Percentiles rank a stretch among this genome's conserved stretches.
These are phyloP conservation scores for Kodamaea kakaduensis DNA, from an alignment of 805 yeast species.

Conservation along the genomic window DNA sequence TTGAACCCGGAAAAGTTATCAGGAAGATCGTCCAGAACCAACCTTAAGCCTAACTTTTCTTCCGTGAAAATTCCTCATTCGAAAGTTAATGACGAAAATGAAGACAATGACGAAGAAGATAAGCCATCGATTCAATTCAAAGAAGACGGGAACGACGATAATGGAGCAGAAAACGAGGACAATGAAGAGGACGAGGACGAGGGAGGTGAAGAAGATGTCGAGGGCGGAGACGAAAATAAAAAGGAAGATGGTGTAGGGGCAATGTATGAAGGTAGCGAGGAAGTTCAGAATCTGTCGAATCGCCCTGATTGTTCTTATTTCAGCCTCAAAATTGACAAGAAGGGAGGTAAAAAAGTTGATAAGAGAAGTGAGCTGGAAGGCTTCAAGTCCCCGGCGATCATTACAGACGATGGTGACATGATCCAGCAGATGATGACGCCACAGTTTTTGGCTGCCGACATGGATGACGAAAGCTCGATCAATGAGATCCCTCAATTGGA, in stretches of 20 bases:
- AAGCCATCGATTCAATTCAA: constrained; percentile 58
- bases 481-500: constrained; percentile 5
- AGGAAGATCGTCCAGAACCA: constrained; percentile 30
- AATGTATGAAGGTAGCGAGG: neutral
- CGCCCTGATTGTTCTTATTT: too few relatives aligned
- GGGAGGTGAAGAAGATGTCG: constrained; percentile 29
- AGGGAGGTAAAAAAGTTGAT: constrained; percentile 1
- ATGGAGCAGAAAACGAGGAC: constrained; percentile 18
- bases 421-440: constrained; percentile 34
- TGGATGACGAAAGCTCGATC: constrained; percentile 11
- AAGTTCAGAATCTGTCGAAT: neutral
- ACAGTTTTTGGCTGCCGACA: constrained; percentile 25
- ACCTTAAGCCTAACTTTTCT: constrained; percentile 58
- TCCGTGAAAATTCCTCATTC: constrained; percentile 72
- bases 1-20: constrained; percentile 24
- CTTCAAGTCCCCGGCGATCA: constrained; percentile 30
- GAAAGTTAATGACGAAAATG: constrained; percentile 61
- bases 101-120: constrained; percentile 36
- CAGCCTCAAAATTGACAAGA: too few relatives aligned
- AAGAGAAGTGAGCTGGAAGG: constrained; percentile 3
- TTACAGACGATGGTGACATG: constrained; percentile 34
- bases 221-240: constrained; percentile 12
- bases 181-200: constrained; percentile 16
- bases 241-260: constrained; percentile 8
- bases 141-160: constrained; percentile 28